Evolutionary conservation across 495 filamentous ascomycete genomes (phyloP), one percentile per base, ranked within the genome.

Genomic region (Rusavskia elegans): DNA sequence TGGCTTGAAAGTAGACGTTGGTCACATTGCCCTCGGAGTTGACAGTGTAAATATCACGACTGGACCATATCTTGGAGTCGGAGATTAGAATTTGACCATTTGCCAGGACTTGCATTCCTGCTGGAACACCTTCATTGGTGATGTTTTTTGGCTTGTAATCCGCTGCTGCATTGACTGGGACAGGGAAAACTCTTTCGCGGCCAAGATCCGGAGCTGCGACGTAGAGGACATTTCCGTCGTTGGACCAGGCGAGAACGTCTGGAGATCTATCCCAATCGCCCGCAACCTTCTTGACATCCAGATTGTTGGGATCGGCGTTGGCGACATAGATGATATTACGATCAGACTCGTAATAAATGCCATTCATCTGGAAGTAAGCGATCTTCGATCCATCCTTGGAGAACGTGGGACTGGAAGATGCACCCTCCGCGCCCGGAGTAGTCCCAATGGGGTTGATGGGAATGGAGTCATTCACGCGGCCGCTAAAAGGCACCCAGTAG

Each of bases 191-290:
- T 0, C 61, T 54, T 9, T 40, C 30, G 20, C 61, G 61, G 0
- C 60, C 70, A 13, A 36, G 25, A 45, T 71, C 68, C 37, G 70
- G 66, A 36, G 58, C 57, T 6, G 56, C 56, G 14, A 68, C 49
- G 32, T 68, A 56, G 8, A 72, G 55, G 23, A 49, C 58, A 45
- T 65, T 59, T 4, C 62, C 56, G 50, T 71, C 63, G 11, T 59
- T 50, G 11, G 57, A 56, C 70, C 70, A 72, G 41, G 64, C 65
- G 11, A 66, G 53, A 0, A 56, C 40, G 39, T 60, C 57, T 0
- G 67, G 68, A 21, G 66, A 70, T 1, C 64, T 55, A 45, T 72
- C 70, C 70, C 70, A 72, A 40, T 66, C 50, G 13, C 59, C 66
- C 0, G 65, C 70, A 14, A 69, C 32, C 7, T 59, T 53, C 3